These are phyloP conservation scores for Glaciozyma martinii DNA, from an alignment of 768 basidiomycete genomes.

Conservation along the genomic window DNA sequence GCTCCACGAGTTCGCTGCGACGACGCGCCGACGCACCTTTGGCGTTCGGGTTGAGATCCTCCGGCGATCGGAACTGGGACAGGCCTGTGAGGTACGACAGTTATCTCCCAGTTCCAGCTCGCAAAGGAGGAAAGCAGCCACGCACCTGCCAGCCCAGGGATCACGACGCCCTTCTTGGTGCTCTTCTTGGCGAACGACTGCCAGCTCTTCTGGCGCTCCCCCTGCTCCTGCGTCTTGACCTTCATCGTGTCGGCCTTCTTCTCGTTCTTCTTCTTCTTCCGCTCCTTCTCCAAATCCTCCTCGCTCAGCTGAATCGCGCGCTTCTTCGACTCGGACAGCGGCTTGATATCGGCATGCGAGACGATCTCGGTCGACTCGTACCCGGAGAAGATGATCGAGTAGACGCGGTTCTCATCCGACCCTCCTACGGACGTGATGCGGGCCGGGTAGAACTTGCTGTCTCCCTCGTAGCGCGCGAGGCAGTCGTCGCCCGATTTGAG, in stretches of 20 bases:
- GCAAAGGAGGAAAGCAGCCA: neutral
- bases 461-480: slow-evolving; percentile 73
- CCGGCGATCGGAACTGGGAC: slow-evolving; percentile 89
- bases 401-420: slow-evolving; percentile 68
- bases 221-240: slow-evolving; percentile 80
- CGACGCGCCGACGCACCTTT: slow-evolving; percentile 51
- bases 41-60: slow-evolving; percentile 63
- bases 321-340: slow-evolving; percentile 50
- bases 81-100: slow-evolving; percentile 48
- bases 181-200: slow-evolving; percentile 92
- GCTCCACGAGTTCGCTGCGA: neutral
- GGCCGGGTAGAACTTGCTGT: slow-evolving; percentile 79
- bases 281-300: slow-evolving; percentile 64
- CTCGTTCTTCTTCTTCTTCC: slow-evolving; percentile 91
- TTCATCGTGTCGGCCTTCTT: slow-evolving; percentile 78
- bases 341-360: slow-evolving; percentile 38
- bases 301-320: slow-evolving; percentile 55
- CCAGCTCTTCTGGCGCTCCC: slow-evolving; percentile 73
- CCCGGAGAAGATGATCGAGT: slow-evolving; percentile 81
- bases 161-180: slow-evolving; percentile 83
- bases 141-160: slow-evolving; percentile 60
- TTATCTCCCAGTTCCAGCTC: fast-evolving
- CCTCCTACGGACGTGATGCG: slow-evolving; percentile 78
- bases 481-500: slow-evolving; percentile 79
- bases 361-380: slow-evolving; percentile 86